Evolutionary conservation across 306 rosid species (phyloP), one percentile per base, ranked within the genome.

Genomic region (Cucurbita ficifolia): DNA sequence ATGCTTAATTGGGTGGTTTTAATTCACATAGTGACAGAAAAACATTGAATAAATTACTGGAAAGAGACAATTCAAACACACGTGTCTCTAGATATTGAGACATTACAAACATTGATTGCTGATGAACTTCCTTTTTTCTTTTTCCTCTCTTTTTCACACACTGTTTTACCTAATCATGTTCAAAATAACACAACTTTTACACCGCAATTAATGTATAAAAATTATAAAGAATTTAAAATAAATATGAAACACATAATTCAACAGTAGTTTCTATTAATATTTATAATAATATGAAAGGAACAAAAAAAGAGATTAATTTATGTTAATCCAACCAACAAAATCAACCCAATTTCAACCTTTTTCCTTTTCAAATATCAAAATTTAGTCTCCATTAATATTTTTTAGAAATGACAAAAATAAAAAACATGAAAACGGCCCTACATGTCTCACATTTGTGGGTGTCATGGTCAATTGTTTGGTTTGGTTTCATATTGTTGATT

Each of bases 111-210:
- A 39, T 51, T 73, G 46, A 60, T 64, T 68, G 58, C 17, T 75
- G n/a, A 21, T 38, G 8, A 17, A 61, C 57, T 65, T 29, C 62
- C 29, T 19, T 8, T 62, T 9, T 39, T 63, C 17, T 9, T 39
- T 63, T 36, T 9, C 33, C 13, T 39, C 49, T 4, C 4, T 56
- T 79, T 74, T 67, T 72, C 39, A 21, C 48, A 21, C 46, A 80
- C 86, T 85, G 76, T 84, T 83, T 42, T 76, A 79, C 92, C 89
- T 58, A 83, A 76, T 35, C 42, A 81, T 58, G 69, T 53, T 61
- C 6, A 56, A 51, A 50, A 46, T 60, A 84, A 70, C 85, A 83
- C 87, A 88, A 88, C 74, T 21, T 75, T 43, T 45, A 55, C 58
- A 63, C 71, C 76, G 63, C 69, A 57, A 53, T 76, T 62, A 45